These are phyloP conservation scores for Globisporangium alternatum DNA, from an alignment of 352 stramenopile species.

Conservation along the genomic window DNA sequence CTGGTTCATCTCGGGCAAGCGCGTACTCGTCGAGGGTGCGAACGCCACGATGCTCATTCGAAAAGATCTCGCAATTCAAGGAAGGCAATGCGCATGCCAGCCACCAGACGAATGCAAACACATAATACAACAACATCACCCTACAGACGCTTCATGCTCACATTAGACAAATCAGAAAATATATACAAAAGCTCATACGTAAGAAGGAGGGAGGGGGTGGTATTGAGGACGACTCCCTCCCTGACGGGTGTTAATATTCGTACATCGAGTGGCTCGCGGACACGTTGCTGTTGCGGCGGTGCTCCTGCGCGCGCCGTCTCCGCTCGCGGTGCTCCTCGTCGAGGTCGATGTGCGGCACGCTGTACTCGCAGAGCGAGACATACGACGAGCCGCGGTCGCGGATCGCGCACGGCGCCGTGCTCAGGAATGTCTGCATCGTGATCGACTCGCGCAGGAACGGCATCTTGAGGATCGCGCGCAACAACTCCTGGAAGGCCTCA, in stretches of 20 bases:
- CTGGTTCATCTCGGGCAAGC: constrained; percentile 93
- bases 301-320: constrained; percentile 64
- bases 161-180: constrained; percentile 2
- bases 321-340: constrained; percentile 72
- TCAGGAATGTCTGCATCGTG: constrained; percentile 51
- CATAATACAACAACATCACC: not conserved
- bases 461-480: constrained; percentile 40
- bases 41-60: constrained; percentile 97
- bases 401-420: constrained; percentile 51
- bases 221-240: not conserved
- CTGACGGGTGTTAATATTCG: constrained; percentile 14
- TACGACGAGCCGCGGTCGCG: constrained; percentile 73
- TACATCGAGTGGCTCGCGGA: constrained; percentile 26
- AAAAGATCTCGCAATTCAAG: no score
- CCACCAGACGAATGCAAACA: no score
- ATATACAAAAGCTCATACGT: constrained; percentile 6
- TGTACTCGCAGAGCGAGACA: constrained; percentile 75
- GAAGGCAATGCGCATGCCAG: no score
- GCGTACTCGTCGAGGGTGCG: constrained; percentile 97
- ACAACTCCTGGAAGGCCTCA: constrained; percentile 69
- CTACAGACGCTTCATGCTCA: not conserved
- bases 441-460: constrained; percentile 34
- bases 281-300: constrained; percentile 73
- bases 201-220: not conserved
- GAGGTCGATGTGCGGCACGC: constrained; percentile 61